Evolutionary conservation across 306 rosid genomes (phyloP).

Genomic region (Alnus glutinosa): DNA sequence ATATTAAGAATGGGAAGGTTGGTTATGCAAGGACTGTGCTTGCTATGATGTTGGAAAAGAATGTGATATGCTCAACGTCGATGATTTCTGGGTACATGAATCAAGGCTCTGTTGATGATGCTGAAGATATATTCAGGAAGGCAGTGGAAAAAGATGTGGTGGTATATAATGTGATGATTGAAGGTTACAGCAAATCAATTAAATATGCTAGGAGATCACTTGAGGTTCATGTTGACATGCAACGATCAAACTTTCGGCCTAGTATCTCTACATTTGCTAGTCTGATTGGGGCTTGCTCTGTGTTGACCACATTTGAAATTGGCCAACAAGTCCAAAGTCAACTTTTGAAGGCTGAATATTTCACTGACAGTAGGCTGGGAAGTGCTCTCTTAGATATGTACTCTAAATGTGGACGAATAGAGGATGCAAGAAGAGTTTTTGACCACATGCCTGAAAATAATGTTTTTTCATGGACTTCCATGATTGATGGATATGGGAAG

Average conservation of each 20-base stretch:
- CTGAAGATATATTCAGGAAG: constrained; percentile 62
- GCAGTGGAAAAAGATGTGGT: constrained; percentile 71
- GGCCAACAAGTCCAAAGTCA: constrained; percentile 79
- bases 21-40: constrained; percentile 66
- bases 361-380: constrained; percentile 57
- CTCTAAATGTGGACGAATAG: constrained; percentile 75
- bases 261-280: constrained; percentile 89
- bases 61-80: constrained; percentile 73
- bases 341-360: constrained; percentile 63
- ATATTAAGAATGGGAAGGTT: constrained; percentile 63
- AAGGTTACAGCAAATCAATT: constrained; percentile 76
- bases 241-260: constrained; percentile 61
- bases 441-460: constrained; percentile 66
- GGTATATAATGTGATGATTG: constrained; percentile 90
- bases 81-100: constrained; percentile 91
- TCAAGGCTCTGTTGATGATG: constrained; percentile 55
- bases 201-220: constrained; percentile 64
- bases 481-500: constrained; percentile 95
- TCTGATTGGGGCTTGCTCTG: constrained; percentile 78
- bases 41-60: constrained; percentile 65
- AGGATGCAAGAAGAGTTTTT: constrained; percentile 65
- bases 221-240: constrained; percentile 76
- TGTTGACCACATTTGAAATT: constrained; percentile 61
- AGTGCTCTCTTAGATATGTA: constrained; percentile 89
- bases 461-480: constrained; percentile 92